These are phyloP conservation scores for Diddensiella caesifluorescens DNA, from an alignment of 805 yeast species.

Conservation along the genomic window DNA sequence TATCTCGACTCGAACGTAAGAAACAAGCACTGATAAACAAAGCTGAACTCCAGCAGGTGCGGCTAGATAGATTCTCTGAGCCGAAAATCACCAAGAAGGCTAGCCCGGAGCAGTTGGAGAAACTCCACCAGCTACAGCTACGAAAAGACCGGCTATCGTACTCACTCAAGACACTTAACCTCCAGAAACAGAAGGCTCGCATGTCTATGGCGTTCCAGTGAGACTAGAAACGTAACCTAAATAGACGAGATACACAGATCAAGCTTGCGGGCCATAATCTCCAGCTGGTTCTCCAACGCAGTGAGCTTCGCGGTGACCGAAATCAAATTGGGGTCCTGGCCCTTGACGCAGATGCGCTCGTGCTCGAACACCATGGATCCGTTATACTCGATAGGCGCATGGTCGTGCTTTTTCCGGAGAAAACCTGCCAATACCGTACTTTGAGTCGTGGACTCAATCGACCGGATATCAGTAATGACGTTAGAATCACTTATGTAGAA, in stretches of 20 bases:
- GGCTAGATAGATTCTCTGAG: conserved; percentile 21
- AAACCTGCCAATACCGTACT: not conserved
- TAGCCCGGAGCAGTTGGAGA: conserved; percentile 14
- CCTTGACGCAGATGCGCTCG: conserved; percentile 21
- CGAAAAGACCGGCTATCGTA: conserved; percentile 21
- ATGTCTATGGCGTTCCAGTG: conserved; percentile 16
- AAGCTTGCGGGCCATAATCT: conserved; percentile 19
- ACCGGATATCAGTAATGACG: conserved; percentile 19
- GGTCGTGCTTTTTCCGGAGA: too few species aligned
- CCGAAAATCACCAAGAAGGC: conserved; percentile 9
- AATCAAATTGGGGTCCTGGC: conserved; percentile 26
- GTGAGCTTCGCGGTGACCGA: conserved; percentile 22
- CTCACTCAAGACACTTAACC: conserved; percentile 21
- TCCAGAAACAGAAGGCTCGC: conserved; percentile 21
- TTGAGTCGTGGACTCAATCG: conserved; percentile 5
- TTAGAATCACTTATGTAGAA: conserved; percentile 20
- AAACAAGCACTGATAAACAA: conserved; percentile 23
- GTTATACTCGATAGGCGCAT: conserved; percentile 11
- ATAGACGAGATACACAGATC: conserved; percentile 32
- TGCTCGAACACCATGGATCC: conserved; percentile 19
- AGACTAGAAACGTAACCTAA: not conserved
- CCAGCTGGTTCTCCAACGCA: conserved; percentile 22
- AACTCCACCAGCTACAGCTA: conserved; percentile 19
- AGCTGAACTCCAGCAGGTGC: conserved; percentile 27
- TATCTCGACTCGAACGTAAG: conserved; percentile 25